Conservation (phyloP, 371 early-diverging fungal species). For the Apophysomyces elegans region DNA sequence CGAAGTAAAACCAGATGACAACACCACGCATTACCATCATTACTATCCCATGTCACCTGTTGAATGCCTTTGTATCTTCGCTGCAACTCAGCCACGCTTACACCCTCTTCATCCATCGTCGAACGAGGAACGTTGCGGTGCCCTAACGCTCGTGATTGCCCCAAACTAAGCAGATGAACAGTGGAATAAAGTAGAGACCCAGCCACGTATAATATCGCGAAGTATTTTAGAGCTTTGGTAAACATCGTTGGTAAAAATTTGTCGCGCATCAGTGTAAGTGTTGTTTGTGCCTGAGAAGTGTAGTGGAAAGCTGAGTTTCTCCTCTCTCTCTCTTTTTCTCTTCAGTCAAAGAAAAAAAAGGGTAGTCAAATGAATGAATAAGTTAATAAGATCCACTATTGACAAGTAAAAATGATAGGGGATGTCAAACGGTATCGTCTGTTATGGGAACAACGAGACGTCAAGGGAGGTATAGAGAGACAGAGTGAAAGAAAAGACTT, state of each 20-base stretch:
- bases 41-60: conserved; percentile 28
- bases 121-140: conserved; percentile 14
- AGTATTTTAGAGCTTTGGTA: conserved; percentile 24
- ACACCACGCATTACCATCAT: conserved; percentile 18
- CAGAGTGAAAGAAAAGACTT: neutral
- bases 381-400: too few species aligned
- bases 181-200: conserved; percentile 36
- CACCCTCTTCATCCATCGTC: conserved; percentile 8
- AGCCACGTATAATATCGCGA: conserved; percentile 29
- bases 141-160: neutral
- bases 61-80: conserved; percentile 30
- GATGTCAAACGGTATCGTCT: too few species aligned
- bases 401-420: too few species aligned
- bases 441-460: too few species aligned
- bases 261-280: conserved; percentile 20
- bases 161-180: conserved; percentile 28
- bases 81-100: conserved; percentile 25
- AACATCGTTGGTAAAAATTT: conserved; percentile 11
- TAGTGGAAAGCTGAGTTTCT: too few species aligned
- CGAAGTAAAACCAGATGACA: neutral
- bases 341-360: too few species aligned
- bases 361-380: too few species aligned
- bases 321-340: too few species aligned
- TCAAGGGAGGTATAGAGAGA: neutral
- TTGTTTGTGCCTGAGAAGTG: too few species aligned